Base-by-base conservation (phyloP, 2,329 filamentous ascomycete genomes). In the Xylaria arbuscula region DNA sequence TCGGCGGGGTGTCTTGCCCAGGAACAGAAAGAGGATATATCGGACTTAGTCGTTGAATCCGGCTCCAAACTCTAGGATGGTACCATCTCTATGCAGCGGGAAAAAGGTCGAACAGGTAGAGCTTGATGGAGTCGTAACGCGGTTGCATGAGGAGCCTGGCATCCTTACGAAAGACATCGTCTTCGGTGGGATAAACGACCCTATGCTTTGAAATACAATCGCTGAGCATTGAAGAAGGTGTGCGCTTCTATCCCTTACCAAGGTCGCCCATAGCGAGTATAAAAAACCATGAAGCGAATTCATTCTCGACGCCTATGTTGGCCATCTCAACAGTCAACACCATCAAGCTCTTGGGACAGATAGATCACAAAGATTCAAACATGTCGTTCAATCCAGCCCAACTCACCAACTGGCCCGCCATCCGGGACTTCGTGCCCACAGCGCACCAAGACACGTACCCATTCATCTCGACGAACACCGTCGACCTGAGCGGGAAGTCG, bases 381-480 rank as follows among this genome's bases (percentile, higher is more conserved):
- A 57, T 65, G 54, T 38, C 65, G 3, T 42, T 70, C 1, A 53
- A 70, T 34, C 61, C 56, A 22, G 17, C 38, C 17, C 59, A 55
- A 6, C 54, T 67, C 13, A 70, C 70, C 22, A 72, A 72, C 51
- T 72, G 65, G 62, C 65, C 68, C 45, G 65, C 68, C 7, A n/a
- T 72, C 22, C 42, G 57, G 19, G 63, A 53, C 62, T 69, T 68
- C 57, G 72, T 75, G 47, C 58, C 69, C 4, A 72, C 62, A 1
- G 68, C 40, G 9, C 74, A 74, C 64, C 51, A 54, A 13, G 75
- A 76, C 57, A 75, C 76, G 0, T 78, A 78, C 65, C 59, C 71
- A 17, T 69, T 72, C 55, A 70, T 72, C 50, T 66, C 69, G 36
- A 34, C 70, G 0, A n/a, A n/a, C n/a, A 48, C 36, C 17, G 65